Evolutionary conservation across 176 grass and related monocot genomes (phyloP).

Genomic region (Zizania latifolia): DNA sequence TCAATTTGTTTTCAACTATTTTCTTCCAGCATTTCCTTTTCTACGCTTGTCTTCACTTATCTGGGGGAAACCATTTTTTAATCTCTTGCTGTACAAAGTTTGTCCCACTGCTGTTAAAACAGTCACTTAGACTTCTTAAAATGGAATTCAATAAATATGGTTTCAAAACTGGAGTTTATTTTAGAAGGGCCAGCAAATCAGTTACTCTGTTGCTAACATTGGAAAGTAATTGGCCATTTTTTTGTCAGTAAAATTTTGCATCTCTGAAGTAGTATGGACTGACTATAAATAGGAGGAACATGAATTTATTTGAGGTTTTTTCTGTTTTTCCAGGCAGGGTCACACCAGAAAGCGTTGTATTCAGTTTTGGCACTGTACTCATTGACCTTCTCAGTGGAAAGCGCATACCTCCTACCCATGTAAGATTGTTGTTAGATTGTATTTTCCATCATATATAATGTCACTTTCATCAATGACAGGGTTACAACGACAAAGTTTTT

Average conservation of each 20-base stretch:
- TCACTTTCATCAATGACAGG: neutral
- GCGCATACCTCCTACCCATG: conserved; percentile 87
- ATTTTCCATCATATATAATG: neutral
- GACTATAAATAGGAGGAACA: neutral
- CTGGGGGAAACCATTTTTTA: neutral
- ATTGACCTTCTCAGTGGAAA: conserved; percentile 95
- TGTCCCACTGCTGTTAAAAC: neutral
- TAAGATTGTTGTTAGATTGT: conserved; percentile 33
- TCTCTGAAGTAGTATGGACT: neutral
- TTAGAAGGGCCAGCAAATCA: neutral
- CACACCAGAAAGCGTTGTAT: conserved; percentile 89
- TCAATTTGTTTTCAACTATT: neutral
- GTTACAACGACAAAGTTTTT: neutral
- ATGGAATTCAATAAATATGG: neutral
- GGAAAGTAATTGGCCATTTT: neutral
- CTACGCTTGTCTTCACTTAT: neutral
- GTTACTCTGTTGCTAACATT: too few relatives aligned
- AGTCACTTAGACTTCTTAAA: neutral
- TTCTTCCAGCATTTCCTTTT: neutral
- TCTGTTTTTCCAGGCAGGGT: conserved; percentile 69
- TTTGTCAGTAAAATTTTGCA: neutral
- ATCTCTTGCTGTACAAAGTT: neutral
- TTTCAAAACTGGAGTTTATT: neutral
- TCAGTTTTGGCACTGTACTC: conserved; percentile 93
- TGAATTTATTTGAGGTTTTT: neutral